Evolutionary conservation across 1,139 yeast genomes (phyloP), one percentile per base, ranked within the genome.

Genomic region (Torulaspora globosa): DNA sequence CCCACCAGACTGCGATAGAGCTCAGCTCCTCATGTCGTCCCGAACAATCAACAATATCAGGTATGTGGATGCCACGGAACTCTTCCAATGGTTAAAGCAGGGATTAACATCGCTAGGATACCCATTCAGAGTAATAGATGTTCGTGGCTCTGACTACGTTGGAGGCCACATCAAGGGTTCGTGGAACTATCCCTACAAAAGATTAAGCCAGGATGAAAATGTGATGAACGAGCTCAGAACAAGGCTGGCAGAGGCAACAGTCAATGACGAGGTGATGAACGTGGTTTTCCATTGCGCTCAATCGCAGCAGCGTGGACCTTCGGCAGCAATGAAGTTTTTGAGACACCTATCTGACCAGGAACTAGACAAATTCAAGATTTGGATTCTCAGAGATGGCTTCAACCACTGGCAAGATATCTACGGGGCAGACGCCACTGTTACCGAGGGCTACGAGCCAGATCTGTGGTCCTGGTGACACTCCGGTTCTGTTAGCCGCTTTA

Each of bases 211-310:
- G 60, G 84, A 88, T 46, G 73, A 66, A 40, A 76, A 76, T 18
- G 74, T 84, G 18, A 66, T 77, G 47, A 82, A 85, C 58, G 76
- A 78, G 41, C 87, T 95, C 1, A 74, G 86, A 3, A 65, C 71
- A 1, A 65, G 71, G 12, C 74, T 87, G 54, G 11, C 65, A 66
- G 2, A 60, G 79, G 33, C 39, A 14, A 33, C 44, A 11, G 19
- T 31, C 24, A 14, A 46, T 38, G 27, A 39, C 19, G 36, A 39
- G n/a, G 23, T 26, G 9, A 33, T 42, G 11, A 40, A 48, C 71
- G 81, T 89, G 0, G 84, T 92, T 1, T 90, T 92, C 69, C 96
- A 90, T 64, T 92, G 97, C 67, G 90, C 89, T 32, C 72, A 86
- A 36, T 83, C 94, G 2, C 97, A 90, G 66, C 94, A 82, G 49